Evolutionary conservation across 2,329 filamentous ascomycete genomes (phyloP), one percentile per base, ranked within the genome.

Genomic region (Diaporthe citriasiana): DNA sequence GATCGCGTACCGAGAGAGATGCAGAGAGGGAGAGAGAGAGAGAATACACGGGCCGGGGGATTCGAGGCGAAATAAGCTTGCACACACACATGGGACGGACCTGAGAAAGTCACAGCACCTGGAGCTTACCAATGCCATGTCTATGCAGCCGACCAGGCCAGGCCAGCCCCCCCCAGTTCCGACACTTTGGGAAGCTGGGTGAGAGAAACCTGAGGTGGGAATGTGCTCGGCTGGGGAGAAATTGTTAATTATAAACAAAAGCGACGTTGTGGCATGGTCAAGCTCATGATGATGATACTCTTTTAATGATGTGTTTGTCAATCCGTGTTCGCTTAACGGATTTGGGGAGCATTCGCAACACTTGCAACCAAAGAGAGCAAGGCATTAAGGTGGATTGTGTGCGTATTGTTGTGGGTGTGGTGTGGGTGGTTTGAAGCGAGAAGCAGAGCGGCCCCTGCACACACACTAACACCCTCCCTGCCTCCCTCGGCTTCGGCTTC

Each of bases 401-500:
- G 12, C 33, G 55, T 57, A 57, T 57, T 57, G 22, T 7, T 10
- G 45, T n/a, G 45, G 45, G 45, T n/a, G 22, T 50, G 51, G 27
- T 5, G 15, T 9, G 25, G 27, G 27, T 57, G 55, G 55, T 22
- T n/a, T 47, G 60, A 40, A 30, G 57, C 35, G 45, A 10, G 45
- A 51, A 17, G 15, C 10, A 38, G 33, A 50, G 60, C 38, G 63
- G 42, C 30, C 63, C 63, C 63, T 66, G 63, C 45, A 27, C 47
- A 12, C 25, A 40, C 59, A 68, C 63, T 40, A 33, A 68, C 63
- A 68, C 63, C 63, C 63, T 68, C n/a, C 63, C 63, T 68, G 47
- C 63, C 63, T 68, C n/a, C 63, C 63, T 68, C 63, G 63, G 63
- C 63, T 68, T 53, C 63, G 63, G 63, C 63, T 68, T 68, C 47